phyloP scores from a whole-genome alignment of 352 stramenopile genomes.

The Globisporangium cylindrosporum region DNA sequence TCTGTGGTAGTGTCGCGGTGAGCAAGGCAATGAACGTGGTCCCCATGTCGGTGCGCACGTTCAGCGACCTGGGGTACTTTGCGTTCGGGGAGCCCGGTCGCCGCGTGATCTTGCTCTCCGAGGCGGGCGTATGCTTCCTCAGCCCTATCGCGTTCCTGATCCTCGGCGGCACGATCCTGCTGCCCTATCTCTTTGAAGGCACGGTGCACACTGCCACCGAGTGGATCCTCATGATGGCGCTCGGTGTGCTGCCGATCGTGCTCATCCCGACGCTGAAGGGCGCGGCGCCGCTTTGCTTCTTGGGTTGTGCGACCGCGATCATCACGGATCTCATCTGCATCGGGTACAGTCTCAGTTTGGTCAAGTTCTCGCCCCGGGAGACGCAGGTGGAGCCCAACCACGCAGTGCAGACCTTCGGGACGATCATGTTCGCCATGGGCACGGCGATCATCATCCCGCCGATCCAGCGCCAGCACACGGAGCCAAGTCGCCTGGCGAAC shows the following conservation, averaged over 20 bases:
- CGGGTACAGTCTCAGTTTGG: slow-evolving; percentile 37
- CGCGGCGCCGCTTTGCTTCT: slow-evolving; percentile 39
- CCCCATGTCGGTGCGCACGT: slow-evolving; percentile 57
- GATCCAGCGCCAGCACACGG: slow-evolving; percentile 55
- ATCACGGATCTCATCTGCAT: slow-evolving; percentile 55
- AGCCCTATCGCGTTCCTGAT: slow-evolving; percentile 75
- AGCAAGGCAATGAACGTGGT: slow-evolving; percentile 55
- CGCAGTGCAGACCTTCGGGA: slow-evolving; percentile 54
- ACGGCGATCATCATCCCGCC: slow-evolving; percentile 66
- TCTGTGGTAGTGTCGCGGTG: slow-evolving; percentile 37
- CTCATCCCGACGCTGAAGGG: slow-evolving; percentile 61
- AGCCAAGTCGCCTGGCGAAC: slow-evolving; percentile 47
- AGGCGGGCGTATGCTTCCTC: slow-evolving; percentile 60
- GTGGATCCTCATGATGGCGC: slow-evolving; percentile 61
- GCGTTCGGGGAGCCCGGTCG: slow-evolving; percentile 50
- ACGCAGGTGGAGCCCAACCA: slow-evolving; percentile 41
- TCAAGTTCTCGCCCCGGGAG: slow-evolving; percentile 43
- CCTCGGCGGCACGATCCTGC: slow-evolving; percentile 53
- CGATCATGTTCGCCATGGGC: slow-evolving; percentile 69
- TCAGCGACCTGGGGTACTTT: slow-evolving; percentile 69
- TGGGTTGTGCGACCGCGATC: slow-evolving; percentile 47
- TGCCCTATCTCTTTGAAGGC: slow-evolving; percentile 48
- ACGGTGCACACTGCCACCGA: slow-evolving; percentile 35
- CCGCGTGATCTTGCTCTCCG: slow-evolving; percentile 47
- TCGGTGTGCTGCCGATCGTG: slow-evolving; percentile 53